Evolutionary conservation across 2,329 filamentous ascomycete genomes (phyloP).

Genomic region (Fusarium nanum): DNA sequence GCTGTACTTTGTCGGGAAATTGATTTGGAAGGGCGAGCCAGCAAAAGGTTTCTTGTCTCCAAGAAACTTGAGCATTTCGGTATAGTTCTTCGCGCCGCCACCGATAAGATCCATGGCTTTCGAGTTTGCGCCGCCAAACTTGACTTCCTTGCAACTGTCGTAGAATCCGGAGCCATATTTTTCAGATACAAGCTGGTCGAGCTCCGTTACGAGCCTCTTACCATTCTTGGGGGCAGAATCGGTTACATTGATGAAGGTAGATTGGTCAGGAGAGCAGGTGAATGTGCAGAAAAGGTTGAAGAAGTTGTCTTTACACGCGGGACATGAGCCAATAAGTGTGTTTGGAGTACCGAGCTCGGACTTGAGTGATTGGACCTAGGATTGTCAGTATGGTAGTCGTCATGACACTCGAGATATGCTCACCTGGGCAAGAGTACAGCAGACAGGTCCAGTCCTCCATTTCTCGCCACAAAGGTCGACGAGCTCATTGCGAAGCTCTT

Average conservation of each 20-base stretch:
- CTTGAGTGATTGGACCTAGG: slow-evolving; percentile 80
- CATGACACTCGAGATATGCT: slow-evolving; percentile 38
- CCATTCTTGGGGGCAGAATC: slow-evolving; percentile 71
- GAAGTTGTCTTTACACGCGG: slow-evolving; percentile 98
- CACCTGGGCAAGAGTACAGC: slow-evolving; percentile 85
- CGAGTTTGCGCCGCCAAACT: slow-evolving; percentile 93
- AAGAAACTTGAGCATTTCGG: slow-evolving; percentile 87
- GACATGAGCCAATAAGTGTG: slow-evolving; percentile 90
- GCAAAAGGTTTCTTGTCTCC: slow-evolving; percentile 86
- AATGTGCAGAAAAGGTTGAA: slow-evolving; percentile 99
- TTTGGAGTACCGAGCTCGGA: slow-evolving; percentile 88
- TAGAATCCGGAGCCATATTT: slow-evolving; percentile 90
- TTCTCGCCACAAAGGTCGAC: slow-evolving; percentile 87
- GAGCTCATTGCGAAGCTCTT: slow-evolving; percentile 78
- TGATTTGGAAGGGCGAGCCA: slow-evolving; percentile 98
- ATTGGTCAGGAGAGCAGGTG: slow-evolving; percentile 97
- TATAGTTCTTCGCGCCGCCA: slow-evolving; percentile 91
- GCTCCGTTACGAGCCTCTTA: slow-evolving; percentile 79
- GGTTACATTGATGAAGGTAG: slow-evolving; percentile 93
- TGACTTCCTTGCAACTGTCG: slow-evolving; percentile 98
- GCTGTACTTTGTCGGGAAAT: slow-evolving; percentile 76
- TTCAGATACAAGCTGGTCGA: slow-evolving; percentile 89
- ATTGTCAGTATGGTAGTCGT: slow-evolving; percentile 19
- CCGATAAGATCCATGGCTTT: slow-evolving; percentile 97
- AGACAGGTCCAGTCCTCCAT: slow-evolving; percentile 86